Evolutionary conservation across 805 yeast species (phyloP), one percentile per base, ranked within the genome.

Genomic region (Phaffomyces opuntiae): DNA sequence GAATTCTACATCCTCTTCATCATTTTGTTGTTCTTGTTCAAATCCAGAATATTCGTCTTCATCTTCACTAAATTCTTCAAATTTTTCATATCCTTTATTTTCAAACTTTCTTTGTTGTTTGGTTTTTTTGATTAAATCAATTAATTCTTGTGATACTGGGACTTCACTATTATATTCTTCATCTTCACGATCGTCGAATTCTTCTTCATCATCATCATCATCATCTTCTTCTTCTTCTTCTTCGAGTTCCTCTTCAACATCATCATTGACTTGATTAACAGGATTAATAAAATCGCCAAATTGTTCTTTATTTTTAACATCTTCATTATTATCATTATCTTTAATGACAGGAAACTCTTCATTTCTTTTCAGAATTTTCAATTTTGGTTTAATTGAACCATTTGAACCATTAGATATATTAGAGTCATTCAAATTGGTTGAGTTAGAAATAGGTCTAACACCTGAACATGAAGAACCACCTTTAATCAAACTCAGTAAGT

Each of bases 51-150:
- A 29, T 14, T 44, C 49, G 4, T 46, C 48, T 17, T 59, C 61
- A 26, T 55, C 57, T 16, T 59, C 61, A 3, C 52, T 49, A 39
- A 46, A 44, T 11, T 54, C 57, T 39, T 59, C 63, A 37, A 58
- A 58, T 1, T 50, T 32, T 37, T 57, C 62, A 31, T 40, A 55
- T 11, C 53, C 55, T 13, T 44, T 54, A 21, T 11, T 26, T 39
- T 49, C 21, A 14, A 42, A 9, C 21, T 21, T 21, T 21, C 24
- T 21, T 21, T 42, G 37, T 7, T 42, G 31, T 32, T 42, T 49
- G 5, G 60, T 45, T 26, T 53, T 25, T 38, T 48, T 50, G 35
- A 59, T 59, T 40, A 58, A 34, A 0, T 43, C 53, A 11, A 58
- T 25, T 12, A 59, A 40, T 45, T 57, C 63, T 35, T 48, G 59